Conservation (phyloP, 768 basidiomycete genomes). For the Mrakia hoshinonis region DNA sequence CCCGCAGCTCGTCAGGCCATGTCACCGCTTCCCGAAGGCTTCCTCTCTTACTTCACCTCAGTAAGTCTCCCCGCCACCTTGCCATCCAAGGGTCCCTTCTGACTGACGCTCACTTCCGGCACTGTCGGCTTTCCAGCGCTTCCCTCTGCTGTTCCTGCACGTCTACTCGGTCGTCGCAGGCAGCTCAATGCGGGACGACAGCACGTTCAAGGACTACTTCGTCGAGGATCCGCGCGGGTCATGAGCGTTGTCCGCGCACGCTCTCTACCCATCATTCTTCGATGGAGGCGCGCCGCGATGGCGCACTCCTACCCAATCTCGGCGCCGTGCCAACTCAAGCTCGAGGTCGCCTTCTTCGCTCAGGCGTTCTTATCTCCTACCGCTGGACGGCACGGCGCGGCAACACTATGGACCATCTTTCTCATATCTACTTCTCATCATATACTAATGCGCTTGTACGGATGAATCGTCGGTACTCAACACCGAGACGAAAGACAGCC, state of each 20-base stretch:
- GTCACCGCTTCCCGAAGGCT: constrained; percentile 86
- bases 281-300: no score
- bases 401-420: no score
- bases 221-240: constrained; percentile 9
- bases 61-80: not conserved
- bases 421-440: no score
- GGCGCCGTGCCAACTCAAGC: no score
- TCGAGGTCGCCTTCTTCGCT: no score
- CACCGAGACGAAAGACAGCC: no score
- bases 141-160: constrained; percentile 81
- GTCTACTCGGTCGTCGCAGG: constrained; percentile 73
- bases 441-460: no score
- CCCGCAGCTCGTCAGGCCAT: constrained; percentile 70
- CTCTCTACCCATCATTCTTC: no score
- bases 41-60: constrained; percentile 81
- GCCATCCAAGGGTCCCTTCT: not conserved
- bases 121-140: constrained; percentile 48
- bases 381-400: no score
- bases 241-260: not conserved
- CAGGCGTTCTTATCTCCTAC: no score
- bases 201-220: constrained; percentile 86
- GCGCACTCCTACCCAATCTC: no score
- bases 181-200: constrained; percentile 65
- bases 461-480: no score
- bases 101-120: not conserved